Evolutionary conservation across 805 yeast species (phyloP).

Genomic region (Lachancea waltii): DNA sequence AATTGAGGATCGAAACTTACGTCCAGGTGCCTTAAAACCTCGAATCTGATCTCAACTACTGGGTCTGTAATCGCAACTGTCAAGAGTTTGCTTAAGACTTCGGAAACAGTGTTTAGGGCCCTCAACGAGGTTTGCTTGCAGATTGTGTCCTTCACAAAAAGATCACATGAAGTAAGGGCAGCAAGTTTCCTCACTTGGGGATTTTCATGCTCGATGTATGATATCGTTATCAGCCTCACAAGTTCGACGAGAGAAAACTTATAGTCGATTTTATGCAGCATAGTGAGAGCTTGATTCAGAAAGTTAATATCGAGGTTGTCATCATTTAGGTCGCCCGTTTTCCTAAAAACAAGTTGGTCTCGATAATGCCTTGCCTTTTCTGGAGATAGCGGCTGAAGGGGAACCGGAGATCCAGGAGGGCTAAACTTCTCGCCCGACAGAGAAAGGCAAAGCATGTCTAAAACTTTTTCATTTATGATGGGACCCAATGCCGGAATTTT

Average conservation of each 20-base stretch:
- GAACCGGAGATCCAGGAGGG: conserved; percentile 82
- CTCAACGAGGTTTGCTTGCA: conserved; percentile 75
- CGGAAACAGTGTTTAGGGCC: conserved; percentile 76
- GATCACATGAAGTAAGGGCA: conserved; percentile 71
- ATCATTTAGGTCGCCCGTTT: conserved; percentile 44
- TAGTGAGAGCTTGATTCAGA: conserved; percentile 70
- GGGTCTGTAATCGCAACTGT: conserved; percentile 87
- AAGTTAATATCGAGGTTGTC: conserved; percentile 45
- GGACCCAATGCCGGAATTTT: conserved; percentile 77
- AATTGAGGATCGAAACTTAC: conserved; percentile 81
- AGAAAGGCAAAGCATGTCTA: conserved; percentile 65
- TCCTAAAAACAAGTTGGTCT: conserved; percentile 62
- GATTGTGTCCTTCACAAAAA: conserved; percentile 76
- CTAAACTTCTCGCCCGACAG: conserved; percentile 75
- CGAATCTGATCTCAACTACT: conserved; percentile 73
- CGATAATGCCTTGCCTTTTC: conserved; percentile 73
- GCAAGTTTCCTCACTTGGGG: conserved; percentile 79
- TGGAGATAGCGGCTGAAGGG: conserved; percentile 50
- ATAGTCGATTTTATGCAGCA: conserved; percentile 69
- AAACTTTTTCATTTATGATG: conserved; percentile 60
- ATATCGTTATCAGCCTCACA: conserved; percentile 76
- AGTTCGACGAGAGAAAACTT: conserved; percentile 77
- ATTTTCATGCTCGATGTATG: conserved; percentile 74
- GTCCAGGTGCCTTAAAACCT: conserved; percentile 67
- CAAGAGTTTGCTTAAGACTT: conserved; percentile 72